A percentile compares a stretch with the other conserved stretches of the same genome.
phyloP scores from a whole-genome alignment of 2,329 filamentous ascomycete species.

The Trichoderma citrinoviride region DNA sequence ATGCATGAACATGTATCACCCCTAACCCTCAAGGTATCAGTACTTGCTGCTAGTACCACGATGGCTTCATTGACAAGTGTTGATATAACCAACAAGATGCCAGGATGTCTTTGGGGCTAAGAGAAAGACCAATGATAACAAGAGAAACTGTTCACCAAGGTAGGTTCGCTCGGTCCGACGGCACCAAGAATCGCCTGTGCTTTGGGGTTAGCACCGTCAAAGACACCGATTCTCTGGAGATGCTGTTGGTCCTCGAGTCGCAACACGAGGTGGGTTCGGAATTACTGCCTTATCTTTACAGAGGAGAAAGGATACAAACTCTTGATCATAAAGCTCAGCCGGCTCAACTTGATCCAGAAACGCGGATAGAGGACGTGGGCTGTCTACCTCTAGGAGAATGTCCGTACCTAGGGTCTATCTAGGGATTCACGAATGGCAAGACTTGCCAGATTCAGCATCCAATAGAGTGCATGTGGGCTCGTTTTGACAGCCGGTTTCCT shows the following conservation, averaged over 20 bases:
- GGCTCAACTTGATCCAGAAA: background rate
- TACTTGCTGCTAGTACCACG: too few species aligned
- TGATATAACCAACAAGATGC: background rate
- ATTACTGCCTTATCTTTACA: background rate
- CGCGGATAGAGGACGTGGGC: background rate
- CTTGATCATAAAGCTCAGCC: background rate
- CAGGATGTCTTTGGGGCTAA: background rate
- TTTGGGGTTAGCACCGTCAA: background rate
- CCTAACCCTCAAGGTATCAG: too few species aligned
- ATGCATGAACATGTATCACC: too few species aligned
- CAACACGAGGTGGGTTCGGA: background rate
- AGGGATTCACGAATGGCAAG: background rate
- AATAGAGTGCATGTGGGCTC: background rate
- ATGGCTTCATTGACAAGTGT: background rate
- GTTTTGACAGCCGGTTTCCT: background rate
- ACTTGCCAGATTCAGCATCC: background rate
- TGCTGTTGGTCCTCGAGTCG: background rate
- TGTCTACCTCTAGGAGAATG: background rate
- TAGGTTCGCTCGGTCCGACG: background rate
- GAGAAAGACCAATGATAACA: background rate
- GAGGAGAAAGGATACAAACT: background rate
- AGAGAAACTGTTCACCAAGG: background rate
- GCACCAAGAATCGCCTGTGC: background rate
- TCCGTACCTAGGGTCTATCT: background rate
- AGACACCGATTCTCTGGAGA: background rate